Percentiles rank a stretch among this genome's conserved stretches.
Conservation (phyloP, 768 basidiomycete species). For the Paxillus ammoniavirescens region DNA sequence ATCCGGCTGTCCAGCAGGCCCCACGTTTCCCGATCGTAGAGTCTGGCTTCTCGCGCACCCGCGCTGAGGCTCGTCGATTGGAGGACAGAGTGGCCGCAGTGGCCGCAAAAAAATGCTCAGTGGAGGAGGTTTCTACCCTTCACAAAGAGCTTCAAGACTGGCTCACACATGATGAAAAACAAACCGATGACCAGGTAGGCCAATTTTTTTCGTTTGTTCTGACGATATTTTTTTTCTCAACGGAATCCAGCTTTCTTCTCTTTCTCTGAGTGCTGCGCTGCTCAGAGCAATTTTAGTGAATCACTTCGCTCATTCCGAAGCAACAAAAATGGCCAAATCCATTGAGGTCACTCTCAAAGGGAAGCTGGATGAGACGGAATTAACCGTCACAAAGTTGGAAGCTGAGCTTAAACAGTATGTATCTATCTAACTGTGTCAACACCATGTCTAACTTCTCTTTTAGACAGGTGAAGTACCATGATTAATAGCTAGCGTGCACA, state of each 20-base stretch:
- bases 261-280: slow-evolving; percentile 73
- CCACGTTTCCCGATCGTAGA: slow-evolving; percentile 48
- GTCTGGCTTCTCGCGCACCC: slow-evolving; percentile 38
- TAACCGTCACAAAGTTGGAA: slow-evolving; percentile 57
- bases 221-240: not conserved
- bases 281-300: slow-evolving; percentile 83
- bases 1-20: slow-evolving; percentile 40
- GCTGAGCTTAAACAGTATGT: slow-evolving; percentile 71
- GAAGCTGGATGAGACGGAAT: slow-evolving; percentile 66
- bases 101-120: slow-evolving; percentile 83
- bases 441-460: slow-evolving; percentile 18
- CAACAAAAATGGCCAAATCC: slow-evolving; percentile 62
- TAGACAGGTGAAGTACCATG: slow-evolving; percentile 57
- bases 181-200: slow-evolving; percentile 61
- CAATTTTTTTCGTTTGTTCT: slow-evolving; percentile 11
- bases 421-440: slow-evolving; percentile 9
- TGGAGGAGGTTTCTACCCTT: slow-evolving; percentile 77
- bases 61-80: slow-evolving; percentile 60
- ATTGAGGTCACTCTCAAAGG: slow-evolving; percentile 60
- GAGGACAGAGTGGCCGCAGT: slow-evolving; percentile 79
- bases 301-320: slow-evolving; percentile 77
- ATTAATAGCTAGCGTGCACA: not conserved
- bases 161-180: slow-evolving; percentile 59
- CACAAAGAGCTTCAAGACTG: slow-evolving; percentile 80
- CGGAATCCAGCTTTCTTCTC: slow-evolving; percentile 53